Evolutionary conservation across 2,329 filamentous ascomycete species (phyloP).

Genomic region (Aspergillus fischeri): DNA sequence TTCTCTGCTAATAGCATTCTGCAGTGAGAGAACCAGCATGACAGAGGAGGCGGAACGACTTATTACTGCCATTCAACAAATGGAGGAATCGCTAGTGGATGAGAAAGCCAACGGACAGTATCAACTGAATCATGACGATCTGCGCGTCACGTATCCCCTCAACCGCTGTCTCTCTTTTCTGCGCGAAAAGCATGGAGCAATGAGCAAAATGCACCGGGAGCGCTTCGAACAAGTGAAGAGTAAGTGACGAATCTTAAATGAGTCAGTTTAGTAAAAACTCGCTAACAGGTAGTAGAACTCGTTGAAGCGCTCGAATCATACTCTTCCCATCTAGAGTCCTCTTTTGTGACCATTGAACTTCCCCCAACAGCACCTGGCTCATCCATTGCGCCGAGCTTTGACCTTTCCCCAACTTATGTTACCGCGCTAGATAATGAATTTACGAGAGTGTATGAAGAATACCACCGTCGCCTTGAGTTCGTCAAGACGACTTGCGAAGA

Average conservation of each 20-base stretch:
- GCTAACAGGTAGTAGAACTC: constrained; percentile 62
- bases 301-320: constrained; percentile 92
- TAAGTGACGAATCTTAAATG: constrained; percentile 43
- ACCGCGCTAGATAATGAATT: constrained; percentile 85
- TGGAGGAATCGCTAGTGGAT: constrained; percentile 87
- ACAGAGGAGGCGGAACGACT: constrained; percentile 84
- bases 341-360: constrained; percentile 79
- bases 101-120: constrained; percentile 61
- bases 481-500: constrained; percentile 75
- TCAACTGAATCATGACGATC: constrained; percentile 60
- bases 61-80: constrained; percentile 82
- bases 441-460: constrained; percentile 93
- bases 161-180: constrained; percentile 72
- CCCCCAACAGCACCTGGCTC: constrained; percentile 77
- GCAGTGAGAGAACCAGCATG: constrained; percentile 79
- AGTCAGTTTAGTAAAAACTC: neutral
- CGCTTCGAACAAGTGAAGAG: constrained; percentile 94
- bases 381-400: constrained; percentile 75
- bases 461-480: constrained; percentile 72
- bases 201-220: constrained; percentile 80
- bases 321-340: constrained; percentile 87
- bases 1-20: constrained; percentile 8
- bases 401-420: constrained; percentile 87
- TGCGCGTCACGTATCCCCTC: constrained; percentile 79
- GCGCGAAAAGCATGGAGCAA: constrained; percentile 78